Evolutionary conservation across 1,139 yeast species (phyloP).

Genomic region (Lizanozyma gosingica): DNA sequence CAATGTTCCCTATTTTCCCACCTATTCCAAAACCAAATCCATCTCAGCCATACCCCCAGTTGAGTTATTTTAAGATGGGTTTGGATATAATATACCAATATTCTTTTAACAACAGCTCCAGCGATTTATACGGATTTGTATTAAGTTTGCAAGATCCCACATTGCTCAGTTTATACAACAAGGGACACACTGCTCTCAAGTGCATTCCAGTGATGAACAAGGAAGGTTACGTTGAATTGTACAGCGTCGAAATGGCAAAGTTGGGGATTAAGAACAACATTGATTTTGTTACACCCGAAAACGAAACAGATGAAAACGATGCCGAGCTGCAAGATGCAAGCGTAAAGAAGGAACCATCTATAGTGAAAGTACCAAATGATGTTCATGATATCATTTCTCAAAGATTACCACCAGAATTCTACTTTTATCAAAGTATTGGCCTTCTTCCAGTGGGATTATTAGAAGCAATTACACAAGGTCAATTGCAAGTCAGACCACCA

Average conservation of each 20-base stretch:
- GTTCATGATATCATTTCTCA: conserved; percentile 79
- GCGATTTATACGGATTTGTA: conserved; percentile 29
- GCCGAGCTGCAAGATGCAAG: too few species aligned
- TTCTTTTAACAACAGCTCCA: conserved; percentile 16
- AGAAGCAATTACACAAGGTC: conserved; percentile 62
- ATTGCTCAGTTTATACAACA: conserved; percentile 27
- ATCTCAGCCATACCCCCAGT: conserved; percentile 33
- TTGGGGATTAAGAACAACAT: conserved; percentile 14
- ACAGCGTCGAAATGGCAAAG: conserved; percentile 30
- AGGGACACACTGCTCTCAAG: conserved; percentile 33
- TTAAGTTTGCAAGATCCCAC: conserved; percentile 29
- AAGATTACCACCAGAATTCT: conserved; percentile 79
- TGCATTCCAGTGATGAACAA: conserved; percentile 61
- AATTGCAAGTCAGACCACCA: conserved; percentile 57
- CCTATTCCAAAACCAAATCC: conserved; percentile 39
- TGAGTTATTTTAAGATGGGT: conserved; percentile 35
- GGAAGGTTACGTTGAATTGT: conserved; percentile 62
- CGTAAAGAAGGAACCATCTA: conserved; percentile 3
- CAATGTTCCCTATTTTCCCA: conserved; percentile 50
- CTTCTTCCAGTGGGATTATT: conserved; percentile 56
- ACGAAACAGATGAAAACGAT: too few species aligned
- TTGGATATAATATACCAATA: conserved; percentile 36
- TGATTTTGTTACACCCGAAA: conserved; percentile 3
- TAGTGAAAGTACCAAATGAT: conserved; percentile 57
- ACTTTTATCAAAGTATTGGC: conserved; percentile 76